Conservation (phyloP, 2,329 filamentous ascomycete species). For the Calycina herbarum region DNA sequence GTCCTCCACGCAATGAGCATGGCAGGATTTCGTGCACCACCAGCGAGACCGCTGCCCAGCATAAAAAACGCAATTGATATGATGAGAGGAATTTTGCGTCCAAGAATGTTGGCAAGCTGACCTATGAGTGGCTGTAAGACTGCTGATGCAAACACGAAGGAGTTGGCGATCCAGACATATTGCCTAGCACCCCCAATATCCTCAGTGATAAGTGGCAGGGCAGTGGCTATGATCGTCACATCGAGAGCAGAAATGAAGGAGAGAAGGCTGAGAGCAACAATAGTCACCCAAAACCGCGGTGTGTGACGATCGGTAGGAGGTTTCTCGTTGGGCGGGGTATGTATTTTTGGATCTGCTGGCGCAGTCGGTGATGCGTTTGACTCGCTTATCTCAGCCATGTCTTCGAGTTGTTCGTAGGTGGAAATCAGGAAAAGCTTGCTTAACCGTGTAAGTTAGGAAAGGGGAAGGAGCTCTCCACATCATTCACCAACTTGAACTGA, state of each 20-base stretch:
- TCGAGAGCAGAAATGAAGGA: slow-evolving; percentile 4
- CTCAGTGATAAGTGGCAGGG: background rate
- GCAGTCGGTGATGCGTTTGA: background rate
- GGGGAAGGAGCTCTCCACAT: background rate
- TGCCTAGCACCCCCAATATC: background rate
- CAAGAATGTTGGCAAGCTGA: slow-evolving; percentile 52
- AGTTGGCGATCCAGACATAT: slow-evolving; percentile 10
- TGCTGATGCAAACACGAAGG: slow-evolving; percentile 21
- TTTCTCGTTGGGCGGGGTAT: background rate
- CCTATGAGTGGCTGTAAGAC: slow-evolving; percentile 51
- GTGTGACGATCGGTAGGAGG: background rate
- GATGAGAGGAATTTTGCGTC: slow-evolving; percentile 46
- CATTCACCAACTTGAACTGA: no score
- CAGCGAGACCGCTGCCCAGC: slow-evolving; percentile 23
- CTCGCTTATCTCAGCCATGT: background rate
- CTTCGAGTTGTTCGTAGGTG: background rate
- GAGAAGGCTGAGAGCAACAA: background rate
- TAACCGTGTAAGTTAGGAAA: background rate
- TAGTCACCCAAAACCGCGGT: slow-evolving; percentile 6
- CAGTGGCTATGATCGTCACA: slow-evolving; percentile 1
- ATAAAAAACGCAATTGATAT: slow-evolving; percentile 27
- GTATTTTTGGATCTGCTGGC: background rate
- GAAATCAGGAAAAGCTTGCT: background rate
- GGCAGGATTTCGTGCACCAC: slow-evolving; percentile 29
- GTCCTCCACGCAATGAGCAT: slow-evolving; percentile 37